Percentiles rank a stretch among this genome's conserved stretches.
Evolutionary conservation across 768 basidiomycete genomes (phyloP).

Genomic region (Agrocybe pediades): DNA sequence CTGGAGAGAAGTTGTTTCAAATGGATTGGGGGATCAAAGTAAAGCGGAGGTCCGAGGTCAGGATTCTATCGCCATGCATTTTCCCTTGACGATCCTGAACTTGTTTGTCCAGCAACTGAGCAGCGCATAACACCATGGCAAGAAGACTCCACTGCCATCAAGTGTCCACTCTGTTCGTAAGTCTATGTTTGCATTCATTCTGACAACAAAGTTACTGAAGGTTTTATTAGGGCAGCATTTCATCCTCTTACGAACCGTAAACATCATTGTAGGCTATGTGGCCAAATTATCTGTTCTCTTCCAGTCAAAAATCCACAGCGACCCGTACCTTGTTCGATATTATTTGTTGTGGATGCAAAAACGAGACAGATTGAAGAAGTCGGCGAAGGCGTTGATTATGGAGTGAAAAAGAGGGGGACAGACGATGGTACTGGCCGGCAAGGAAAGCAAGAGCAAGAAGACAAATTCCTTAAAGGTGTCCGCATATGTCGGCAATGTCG

Average conservation of each 20-base stretch:
- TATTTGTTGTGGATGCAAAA: slow-evolving; percentile 85
- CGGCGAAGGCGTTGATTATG: slow-evolving; percentile 79
- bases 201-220: not conserved
- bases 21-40: slow-evolving; percentile 39
- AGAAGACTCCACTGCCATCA: slow-evolving; percentile 71
- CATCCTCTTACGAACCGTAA: slow-evolving; percentile 91
- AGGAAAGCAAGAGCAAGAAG: slow-evolving; percentile 55
- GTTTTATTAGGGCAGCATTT: slow-evolving; percentile 59
- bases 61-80: slow-evolving; percentile 8
- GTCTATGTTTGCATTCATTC: slow-evolving; percentile 21
- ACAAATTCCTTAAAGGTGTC: slow-evolving; percentile 88
- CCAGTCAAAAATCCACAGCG: slow-evolving; percentile 76
- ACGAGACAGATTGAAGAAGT: slow-evolving; percentile 84
- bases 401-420: slow-evolving; percentile 57
- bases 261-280: slow-evolving; percentile 95
- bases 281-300: slow-evolving; percentile 87
- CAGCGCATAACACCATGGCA: slow-evolving; percentile 96
- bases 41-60: slow-evolving; percentile 72
- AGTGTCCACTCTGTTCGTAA: slow-evolving; percentile 87
- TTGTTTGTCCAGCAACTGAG: slow-evolving; percentile 60
- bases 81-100: slow-evolving; percentile 4
- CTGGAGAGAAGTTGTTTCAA: slow-evolving; percentile 62
- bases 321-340: slow-evolving; percentile 67
- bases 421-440: slow-evolving; percentile 34
- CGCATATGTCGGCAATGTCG: slow-evolving; percentile 86